Evolutionary conservation across 1,284 basidiomycete genomes (phyloP), one percentile per base, ranked within the genome.

Genomic region (Agroathelia rolfsii): DNA sequence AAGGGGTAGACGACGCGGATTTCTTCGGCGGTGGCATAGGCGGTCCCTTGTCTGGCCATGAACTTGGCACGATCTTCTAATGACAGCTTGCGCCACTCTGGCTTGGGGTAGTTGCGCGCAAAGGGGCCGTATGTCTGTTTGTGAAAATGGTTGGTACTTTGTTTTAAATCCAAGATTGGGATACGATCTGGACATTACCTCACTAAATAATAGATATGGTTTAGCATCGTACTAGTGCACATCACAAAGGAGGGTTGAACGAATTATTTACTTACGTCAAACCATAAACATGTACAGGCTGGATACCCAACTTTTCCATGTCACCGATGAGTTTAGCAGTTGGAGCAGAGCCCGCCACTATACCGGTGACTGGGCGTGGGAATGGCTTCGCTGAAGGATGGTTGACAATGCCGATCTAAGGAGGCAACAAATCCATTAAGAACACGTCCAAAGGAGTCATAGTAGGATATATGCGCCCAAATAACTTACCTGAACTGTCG

Each of bases 321-420:
- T 76, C 71, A 8, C 69, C 69, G 35, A 93, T 79, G n/a, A 90
- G 59, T 43, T 80, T 76, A 10, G 88, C 78, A 3, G 87, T 90
- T 3, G 88, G 88, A n/a, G 88, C 89, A 9, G 84, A 78, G 10
- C 88, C 87, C 15, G 81, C 80, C 7, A 90, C 67, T 31, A 84
- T 73, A 2, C 83, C 76, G 8, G 57, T 65, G 26, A 92, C 66
- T 2, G 57, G 47, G 9, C 61, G 69, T 0, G 59, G 53, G 2
- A 80, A 64, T 28, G 56, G 60, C 42, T 55, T 58, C 2, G 82
- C 87, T 21, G 68, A 59, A 1, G 76, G 63, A 43, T 86, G 72
- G 42, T 84, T 86, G 25, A 82, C 61, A 33, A 93, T 73, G 11
- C 81, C 81, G 37, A 89, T 87, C 81, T 86, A 45, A 25, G 31